phyloP scores from a whole-genome alignment of 2,329 filamentous ascomycete species.

The Colletotrichum sp. region DNA sequence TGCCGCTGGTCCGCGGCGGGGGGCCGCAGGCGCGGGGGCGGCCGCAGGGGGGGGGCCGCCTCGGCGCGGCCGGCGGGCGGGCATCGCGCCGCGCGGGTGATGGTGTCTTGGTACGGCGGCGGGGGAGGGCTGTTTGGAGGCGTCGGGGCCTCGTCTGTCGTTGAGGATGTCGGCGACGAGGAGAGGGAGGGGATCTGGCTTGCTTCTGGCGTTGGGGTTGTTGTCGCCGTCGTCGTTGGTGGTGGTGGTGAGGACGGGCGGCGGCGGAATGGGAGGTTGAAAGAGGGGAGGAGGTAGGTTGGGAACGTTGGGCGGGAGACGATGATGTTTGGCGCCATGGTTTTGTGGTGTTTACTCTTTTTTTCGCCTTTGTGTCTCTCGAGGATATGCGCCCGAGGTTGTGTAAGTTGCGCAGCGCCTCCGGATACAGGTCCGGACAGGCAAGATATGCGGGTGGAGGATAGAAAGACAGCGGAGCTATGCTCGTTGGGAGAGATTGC shows the following conservation, averaged over 20 bases:
- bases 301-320: slow-evolving; percentile 52
- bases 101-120: slow-evolving; percentile 25
- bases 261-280: slow-evolving; percentile 52
- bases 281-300: slow-evolving; percentile 55
- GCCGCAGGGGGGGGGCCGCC: too few species aligned
- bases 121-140: slow-evolving; percentile 23
- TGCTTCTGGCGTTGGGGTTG: slow-evolving; percentile 24
- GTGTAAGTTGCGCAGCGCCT: not conserved
- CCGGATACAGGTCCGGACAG: not conserved
- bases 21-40: too few species aligned
- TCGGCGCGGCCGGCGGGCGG: too few species aligned
- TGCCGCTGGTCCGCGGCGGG: too few species aligned
- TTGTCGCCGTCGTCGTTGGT: not conserved
- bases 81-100: too few species aligned
- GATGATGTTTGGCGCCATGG: slow-evolving; percentile 32
- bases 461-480: not conserved
- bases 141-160: slow-evolving; percentile 30
- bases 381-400: not conserved
- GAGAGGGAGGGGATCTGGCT: slow-evolving; percentile 35
- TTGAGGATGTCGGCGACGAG: slow-evolving; percentile 39
- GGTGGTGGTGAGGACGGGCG: slow-evolving; percentile 36
- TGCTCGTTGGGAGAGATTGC: not conserved
- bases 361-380: not conserved
- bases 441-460: not conserved
- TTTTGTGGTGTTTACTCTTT: not conserved